A percentile compares a stretch with the other conserved stretches of the same genome.
These are phyloP conservation scores for Daucus carota DNA, from an alignment of 129 eudicot genomes.

Conservation along the genomic window DH1_v3.0 NC_030382.2:56704501-56705000, in stretches of 20 bases:
- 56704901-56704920: conserved; percentile 52
- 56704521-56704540: conserved; percentile 94
- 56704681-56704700: background rate
- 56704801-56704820: conserved; percentile 97
- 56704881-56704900: conserved; percentile 97
- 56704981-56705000: conserved; percentile 96
- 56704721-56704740: background rate
- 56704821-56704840: conserved; percentile 99
- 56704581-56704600: background rate
- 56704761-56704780: conserved; percentile 42
- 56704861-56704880: conserved; percentile 97
- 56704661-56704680: background rate
- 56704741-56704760: background rate
- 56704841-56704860: conserved; percentile 95
- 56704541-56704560: conserved; percentile 12
- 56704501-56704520: conserved; percentile 98
- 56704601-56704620: background rate
- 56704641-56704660: background rate
- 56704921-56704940: background rate
- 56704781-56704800: conserved; percentile 94
- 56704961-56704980: conserved; percentile 13
- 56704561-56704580: background rate
- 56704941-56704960: background rate
- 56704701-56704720: background rate
- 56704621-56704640: background rate